A percentile compares a stretch with the other conserved stretches of the same genome.
Conservation (phyloP, 345 rosid species). For the Euphorbia peplus region DNA sequence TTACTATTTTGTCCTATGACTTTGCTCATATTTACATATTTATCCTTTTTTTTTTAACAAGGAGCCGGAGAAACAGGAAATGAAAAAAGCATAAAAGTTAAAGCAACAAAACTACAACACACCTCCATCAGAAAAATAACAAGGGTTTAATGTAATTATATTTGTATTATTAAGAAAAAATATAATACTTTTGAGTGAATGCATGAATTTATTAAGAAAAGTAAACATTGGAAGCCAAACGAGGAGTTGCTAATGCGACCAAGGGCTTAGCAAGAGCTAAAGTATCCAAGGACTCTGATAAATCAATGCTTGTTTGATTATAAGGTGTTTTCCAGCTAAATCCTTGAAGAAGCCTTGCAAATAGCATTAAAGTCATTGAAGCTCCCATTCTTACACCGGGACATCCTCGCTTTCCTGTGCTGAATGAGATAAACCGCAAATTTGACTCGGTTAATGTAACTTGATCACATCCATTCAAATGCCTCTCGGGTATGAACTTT, state of each 20-base stretch:
- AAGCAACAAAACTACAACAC: too few relatives aligned
- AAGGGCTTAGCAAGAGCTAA: not conserved
- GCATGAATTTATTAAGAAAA: too few relatives aligned
- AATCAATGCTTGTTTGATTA: not conserved
- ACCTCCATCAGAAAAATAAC: too few relatives aligned
- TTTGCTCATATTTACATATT: too few relatives aligned
- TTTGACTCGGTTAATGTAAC: not conserved
- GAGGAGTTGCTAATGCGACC: not conserved
- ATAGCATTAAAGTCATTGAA: not conserved
- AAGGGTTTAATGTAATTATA: too few relatives aligned
- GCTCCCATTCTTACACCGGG: not conserved
- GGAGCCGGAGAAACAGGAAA: too few relatives aligned
- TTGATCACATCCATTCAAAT: not conserved
- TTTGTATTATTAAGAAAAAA: too few relatives aligned
- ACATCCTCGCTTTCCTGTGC: not conserved
- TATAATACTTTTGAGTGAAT: too few relatives aligned
- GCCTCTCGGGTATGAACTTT: not conserved
- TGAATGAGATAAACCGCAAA: not conserved
- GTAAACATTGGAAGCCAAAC: too few relatives aligned
- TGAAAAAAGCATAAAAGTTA: too few relatives aligned
- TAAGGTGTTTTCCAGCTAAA: not conserved
- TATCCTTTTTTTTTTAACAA: too few relatives aligned
- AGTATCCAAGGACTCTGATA: not conserved
- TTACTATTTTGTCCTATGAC: too few relatives aligned
- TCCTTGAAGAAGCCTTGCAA: conserved; percentile 1